Base-by-base conservation (phyloP, 2,329 filamentous ascomycete species). In the Tolypocladium endophyticum region DNA sequence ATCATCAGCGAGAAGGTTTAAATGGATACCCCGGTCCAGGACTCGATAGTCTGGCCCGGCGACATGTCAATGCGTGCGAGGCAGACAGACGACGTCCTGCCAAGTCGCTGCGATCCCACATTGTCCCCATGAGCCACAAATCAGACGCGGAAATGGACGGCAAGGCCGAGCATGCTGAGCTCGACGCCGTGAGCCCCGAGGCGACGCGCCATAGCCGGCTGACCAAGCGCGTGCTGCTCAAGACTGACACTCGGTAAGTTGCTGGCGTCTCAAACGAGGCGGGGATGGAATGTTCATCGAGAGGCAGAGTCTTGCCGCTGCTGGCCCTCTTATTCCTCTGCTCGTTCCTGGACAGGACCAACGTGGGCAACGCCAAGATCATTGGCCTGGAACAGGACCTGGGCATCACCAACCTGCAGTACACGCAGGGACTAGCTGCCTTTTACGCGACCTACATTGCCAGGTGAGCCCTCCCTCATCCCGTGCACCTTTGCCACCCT, bases 281-380 rank as follows among this genome's bases (percentile, higher is more conserved):
- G 16, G 11, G 2, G 25, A 18, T 9, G 3, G 25, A 28, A 25
- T 14, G 28, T 30, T 53, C 7, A 53, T 53, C 28, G 18, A 33
- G 2, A 9, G 11, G 47, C 59, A 87, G 83, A 56, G 81, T 88
- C 33, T 73, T 88, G 8, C 85, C 86, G 0, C 72, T 86, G 8
- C 77, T 89, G n/a, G 80, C 84, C 0, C 66, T 88, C 0, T 73
- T 89, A 1, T 87, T 87, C 64, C 76, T 88, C 12, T 87, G 83
- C 72, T 87, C 85, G 1, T 81, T 81, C 61, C 75, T 82, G 56
- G 87, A 89, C 70, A 80, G 87, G 50, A 88, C 86, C n/a, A 90
- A 89, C 68, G 84, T 89, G 43, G 87, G 87, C 43, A 89, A 89
- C 66, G 87, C 86, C 30, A 84, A 84, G 62, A 83, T 89, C 11